Conservation (phyloP, 495 filamentous ascomycete genomes). For the Trichoderma virens region DNA sequence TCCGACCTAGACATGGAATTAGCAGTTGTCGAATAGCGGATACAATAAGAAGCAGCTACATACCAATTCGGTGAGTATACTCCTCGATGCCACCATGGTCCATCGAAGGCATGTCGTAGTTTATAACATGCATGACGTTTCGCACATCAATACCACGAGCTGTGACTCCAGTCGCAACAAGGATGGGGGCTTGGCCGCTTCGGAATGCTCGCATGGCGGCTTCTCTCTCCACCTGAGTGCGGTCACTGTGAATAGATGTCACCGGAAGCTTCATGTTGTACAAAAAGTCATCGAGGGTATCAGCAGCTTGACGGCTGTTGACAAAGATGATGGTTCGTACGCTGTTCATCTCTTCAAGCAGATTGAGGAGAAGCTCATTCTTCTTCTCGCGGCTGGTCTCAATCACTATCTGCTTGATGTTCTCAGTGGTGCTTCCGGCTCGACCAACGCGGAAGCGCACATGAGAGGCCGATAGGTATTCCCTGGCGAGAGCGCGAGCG, state of each 20-base stretch:
- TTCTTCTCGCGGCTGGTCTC: constrained; percentile 56
- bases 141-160: constrained; percentile 87
- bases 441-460: constrained; percentile 79
- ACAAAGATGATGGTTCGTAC: constrained; percentile 87
- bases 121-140: constrained; percentile 85
- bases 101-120: constrained; percentile 71
- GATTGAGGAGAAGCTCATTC: constrained; percentile 60
- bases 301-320: constrained; percentile 66
- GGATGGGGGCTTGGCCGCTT: constrained; percentile 60
- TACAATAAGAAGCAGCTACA: constrained; percentile 16
- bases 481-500: constrained; percentile 64
- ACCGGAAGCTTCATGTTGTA: constrained; percentile 71
- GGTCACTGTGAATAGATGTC: constrained; percentile 79
- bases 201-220: constrained; percentile 87
- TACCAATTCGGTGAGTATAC: constrained; percentile 90
- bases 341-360: constrained; percentile 58
- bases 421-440: constrained; percentile 66
- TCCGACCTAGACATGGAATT: constrained; percentile 58
- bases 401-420: constrained; percentile 71
- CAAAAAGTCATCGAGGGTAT: constrained; percentile 79
- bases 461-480: constrained; percentile 62
- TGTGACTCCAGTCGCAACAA: constrained; percentile 77
- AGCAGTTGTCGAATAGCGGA: constrained; percentile 10
- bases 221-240: constrained; percentile 87
- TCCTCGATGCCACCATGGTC: constrained; percentile 82